Base-by-base conservation (phyloP, 2,329 filamentous ascomycete genomes). In the Tolypocladium endophyticum region DNA sequence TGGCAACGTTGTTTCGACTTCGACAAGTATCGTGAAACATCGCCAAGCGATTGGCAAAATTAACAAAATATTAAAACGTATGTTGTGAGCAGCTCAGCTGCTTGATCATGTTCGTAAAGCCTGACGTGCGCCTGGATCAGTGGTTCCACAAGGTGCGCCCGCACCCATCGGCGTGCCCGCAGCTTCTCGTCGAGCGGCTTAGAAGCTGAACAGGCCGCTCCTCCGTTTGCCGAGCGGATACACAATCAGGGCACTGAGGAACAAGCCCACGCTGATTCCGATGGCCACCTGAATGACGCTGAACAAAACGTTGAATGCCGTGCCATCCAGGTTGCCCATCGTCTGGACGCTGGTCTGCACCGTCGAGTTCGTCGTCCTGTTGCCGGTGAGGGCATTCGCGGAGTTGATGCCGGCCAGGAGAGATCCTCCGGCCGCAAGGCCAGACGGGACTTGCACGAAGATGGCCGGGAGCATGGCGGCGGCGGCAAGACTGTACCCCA, bases 391-490 rank as follows among this genome's bases (percentile, higher is more conserved):
- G 58, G 79, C 74, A 62, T 87, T 77, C 0, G 85, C 84, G 7
- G 77, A 80, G 5, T 76, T 77, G 59, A 87, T 73, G 20, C 85
- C 84, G 9, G 81, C 80, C 6, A 87, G 71, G 23, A 87, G 72
- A 18, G 82, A 84, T 1, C 84, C 84, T 35, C 79, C 78, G 0
- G 82, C 82, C 4, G 84, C 84, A n/a, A 87, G 73, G 35, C 84
- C 82, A 25, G 81, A 83, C 0, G 84, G 84, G 33, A 87, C 84
- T 63, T 86, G 84, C 2, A 87, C 82, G 63, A 95, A 95, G 63
- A 96, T 95, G 6, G 88, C 92, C 0, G 92, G 92, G 12, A 96
- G 76, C 79, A 96, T 90, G 1, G 89, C 88, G 0, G 90, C 90
- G 0, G 91, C 91, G 0, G 92, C 92, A 2, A 96, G 82, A 1